Percentiles rank a stretch among this genome's conserved stretches.
Evolutionary conservation across 352 stramenopile species (phyloP).

Genomic region (Globisporangium cystogenes): DNA sequence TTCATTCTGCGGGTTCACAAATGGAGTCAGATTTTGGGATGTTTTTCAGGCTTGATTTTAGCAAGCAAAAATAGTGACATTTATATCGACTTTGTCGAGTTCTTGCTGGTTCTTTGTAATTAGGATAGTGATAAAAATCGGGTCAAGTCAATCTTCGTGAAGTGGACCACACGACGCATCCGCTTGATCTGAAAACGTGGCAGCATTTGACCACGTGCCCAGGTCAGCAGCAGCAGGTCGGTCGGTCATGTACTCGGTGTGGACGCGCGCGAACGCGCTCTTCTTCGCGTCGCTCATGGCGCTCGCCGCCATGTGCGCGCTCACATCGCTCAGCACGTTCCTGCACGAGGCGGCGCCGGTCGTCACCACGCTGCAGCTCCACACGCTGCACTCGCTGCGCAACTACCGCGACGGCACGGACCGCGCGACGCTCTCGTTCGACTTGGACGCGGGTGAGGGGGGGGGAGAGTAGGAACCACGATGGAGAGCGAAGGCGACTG

Average conservation of each 20-base stretch:
- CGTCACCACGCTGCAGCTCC: conserved; percentile 54
- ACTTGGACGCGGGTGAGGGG: conserved; percentile 64
- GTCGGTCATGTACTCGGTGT: conserved; percentile 74
- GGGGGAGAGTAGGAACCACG: too few relatives aligned
- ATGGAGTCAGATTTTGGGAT: too few relatives aligned
- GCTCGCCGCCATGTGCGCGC: conserved; percentile 64
- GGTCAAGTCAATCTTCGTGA: too few relatives aligned
- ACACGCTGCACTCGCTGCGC: conserved; percentile 71
- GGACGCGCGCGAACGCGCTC: conserved; percentile 79
- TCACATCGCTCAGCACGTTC: conserved; percentile 72
- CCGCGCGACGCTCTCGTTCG: conserved; percentile 76
- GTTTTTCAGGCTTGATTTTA: too few relatives aligned
- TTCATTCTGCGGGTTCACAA: too few relatives aligned
- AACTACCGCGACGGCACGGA: conserved; percentile 79
- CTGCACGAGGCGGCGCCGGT: conserved; percentile 50
- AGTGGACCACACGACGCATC: background rate
- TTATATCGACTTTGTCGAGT: too few relatives aligned
- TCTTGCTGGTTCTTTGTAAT: too few relatives aligned
- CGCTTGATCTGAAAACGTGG: background rate
- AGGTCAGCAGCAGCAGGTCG: conserved; percentile 1
- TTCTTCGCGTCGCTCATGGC: conserved; percentile 79
- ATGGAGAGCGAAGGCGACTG: too few relatives aligned
- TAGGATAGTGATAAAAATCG: background rate
- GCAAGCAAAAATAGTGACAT: too few relatives aligned
- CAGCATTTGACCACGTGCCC: conserved; percentile 2